Percentiles rank a stretch among this genome's conserved stretches.
phyloP scores from a whole-genome alignment of 176 grass and related monocot species.

The Musa troglodytarum region DNA sequence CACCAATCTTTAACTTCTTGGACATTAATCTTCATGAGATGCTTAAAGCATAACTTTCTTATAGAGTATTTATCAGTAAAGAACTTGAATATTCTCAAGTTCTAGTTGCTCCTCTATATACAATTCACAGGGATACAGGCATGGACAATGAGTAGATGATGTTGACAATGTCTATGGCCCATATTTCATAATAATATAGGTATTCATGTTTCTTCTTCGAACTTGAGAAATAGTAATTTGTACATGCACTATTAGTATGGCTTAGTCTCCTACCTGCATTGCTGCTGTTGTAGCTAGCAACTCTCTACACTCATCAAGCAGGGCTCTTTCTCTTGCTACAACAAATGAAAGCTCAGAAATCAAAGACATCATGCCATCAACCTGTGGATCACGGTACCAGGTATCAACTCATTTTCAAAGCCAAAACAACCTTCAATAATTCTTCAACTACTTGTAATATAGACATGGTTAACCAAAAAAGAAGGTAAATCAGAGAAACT shows the following conservation, averaged over 20 bases:
- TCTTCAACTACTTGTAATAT: background rate
- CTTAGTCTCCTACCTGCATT: constrained; percentile 47
- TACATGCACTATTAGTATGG: constrained; percentile 2
- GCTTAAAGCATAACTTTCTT: too few species aligned
- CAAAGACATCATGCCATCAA: constrained; percentile 32
- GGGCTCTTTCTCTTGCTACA: constrained; percentile 53
- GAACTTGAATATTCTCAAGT: too few species aligned
- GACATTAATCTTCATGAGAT: too few species aligned
- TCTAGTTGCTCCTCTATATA: too few species aligned
- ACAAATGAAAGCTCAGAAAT: constrained; percentile 57
- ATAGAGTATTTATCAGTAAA: too few species aligned
- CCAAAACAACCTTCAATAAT: background rate
- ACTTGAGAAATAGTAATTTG: background rate
- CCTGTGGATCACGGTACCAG: constrained; percentile 27
- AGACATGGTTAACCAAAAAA: too few species aligned
- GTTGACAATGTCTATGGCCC: background rate
- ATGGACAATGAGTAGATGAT: background rate
- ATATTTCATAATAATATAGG: background rate
- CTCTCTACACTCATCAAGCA: constrained; percentile 84
- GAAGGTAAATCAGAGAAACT: too few species aligned
- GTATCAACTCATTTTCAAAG: background rate
- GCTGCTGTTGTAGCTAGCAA: constrained; percentile 50
- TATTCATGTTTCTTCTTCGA: background rate
- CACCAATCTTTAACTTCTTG: too few species aligned
- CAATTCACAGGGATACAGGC: too few species aligned